These are phyloP conservation scores for Vanrija humicola DNA, from an alignment of 1,284 basidiomycete genomes.

Conservation along the genomic window DNA sequence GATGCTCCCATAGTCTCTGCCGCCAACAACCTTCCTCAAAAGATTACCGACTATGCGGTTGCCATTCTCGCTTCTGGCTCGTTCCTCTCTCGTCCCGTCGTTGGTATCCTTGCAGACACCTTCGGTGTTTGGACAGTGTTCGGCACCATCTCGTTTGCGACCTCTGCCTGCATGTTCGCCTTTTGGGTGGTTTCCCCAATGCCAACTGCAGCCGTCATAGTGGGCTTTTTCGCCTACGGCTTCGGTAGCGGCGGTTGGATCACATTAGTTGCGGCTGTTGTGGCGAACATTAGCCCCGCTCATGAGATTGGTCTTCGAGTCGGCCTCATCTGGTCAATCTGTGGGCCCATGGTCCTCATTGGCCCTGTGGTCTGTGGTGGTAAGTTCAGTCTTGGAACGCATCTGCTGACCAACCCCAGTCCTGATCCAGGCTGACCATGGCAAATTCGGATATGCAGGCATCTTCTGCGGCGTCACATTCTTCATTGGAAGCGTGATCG, in stretches of 20 bases:
- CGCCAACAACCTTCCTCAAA: slow-evolving; percentile 5
- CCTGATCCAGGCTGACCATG: slow-evolving; percentile 18
- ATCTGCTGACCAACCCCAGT: slow-evolving; percentile 7
- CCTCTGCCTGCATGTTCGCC: slow-evolving; percentile 17
- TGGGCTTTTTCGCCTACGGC: slow-evolving; percentile 43
- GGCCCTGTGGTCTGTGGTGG: slow-evolving; percentile 39
- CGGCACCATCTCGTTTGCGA: slow-evolving; percentile 12
- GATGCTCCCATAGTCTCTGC: slow-evolving; percentile 16
- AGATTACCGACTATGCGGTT: slow-evolving; percentile 19
- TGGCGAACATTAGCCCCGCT: slow-evolving; percentile 26
- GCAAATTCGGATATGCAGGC: slow-evolving; percentile 31
- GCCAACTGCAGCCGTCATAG: slow-evolving; percentile 12
- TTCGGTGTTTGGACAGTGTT: slow-evolving; percentile 25
- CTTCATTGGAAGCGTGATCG: slow-evolving; percentile 21
- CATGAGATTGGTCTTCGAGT: slow-evolving; percentile 43
- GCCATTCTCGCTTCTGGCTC: slow-evolving; percentile 27
- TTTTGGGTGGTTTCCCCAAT: slow-evolving; percentile 16
- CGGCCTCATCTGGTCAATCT: slow-evolving; percentile 42
- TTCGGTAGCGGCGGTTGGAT: slow-evolving; percentile 38
- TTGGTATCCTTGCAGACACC: slow-evolving; percentile 22
- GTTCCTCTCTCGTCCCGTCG: slow-evolving; percentile 21
- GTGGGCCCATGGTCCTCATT: slow-evolving; percentile 28
- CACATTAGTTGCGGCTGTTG: slow-evolving; percentile 34
- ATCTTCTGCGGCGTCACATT: slow-evolving; percentile 35
- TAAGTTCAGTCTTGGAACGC: slow-evolving; percentile 13